phyloP scores from a whole-genome alignment of 768 basidiomycete genomes.

The Leccinum obscurum region DNA sequence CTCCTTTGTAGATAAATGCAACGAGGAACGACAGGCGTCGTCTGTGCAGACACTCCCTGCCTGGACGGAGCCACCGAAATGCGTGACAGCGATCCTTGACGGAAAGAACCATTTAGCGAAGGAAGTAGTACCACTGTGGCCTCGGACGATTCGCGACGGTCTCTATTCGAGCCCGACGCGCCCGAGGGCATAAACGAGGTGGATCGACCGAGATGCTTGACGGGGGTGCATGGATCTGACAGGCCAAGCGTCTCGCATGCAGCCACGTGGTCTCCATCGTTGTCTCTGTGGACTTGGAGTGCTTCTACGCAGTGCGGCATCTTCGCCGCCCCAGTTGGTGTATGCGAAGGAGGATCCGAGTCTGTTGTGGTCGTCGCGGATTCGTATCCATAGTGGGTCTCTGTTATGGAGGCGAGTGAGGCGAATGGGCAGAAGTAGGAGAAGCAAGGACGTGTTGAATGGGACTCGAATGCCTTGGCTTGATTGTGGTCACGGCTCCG shows the following conservation, averaged over 20 bases:
- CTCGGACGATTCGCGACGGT: constrained; percentile 7
- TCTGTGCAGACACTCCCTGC: constrained; percentile 5
- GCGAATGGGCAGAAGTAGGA: constrained; percentile 1
- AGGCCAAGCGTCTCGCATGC: constrained; percentile 4
- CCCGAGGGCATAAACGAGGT: constrained; percentile 3
- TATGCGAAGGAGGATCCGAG: constrained; percentile 29
- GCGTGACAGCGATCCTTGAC: constrained; percentile 12
- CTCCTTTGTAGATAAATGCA: constrained; percentile 1
- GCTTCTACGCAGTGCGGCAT: constrained; percentile 2
- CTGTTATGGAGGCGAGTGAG: constrained; percentile 9
- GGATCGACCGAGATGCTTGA: constrained; percentile 16
- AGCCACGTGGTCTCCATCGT: constrained; percentile 5
- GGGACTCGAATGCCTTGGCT: constrained; percentile 5
- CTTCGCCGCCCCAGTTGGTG: constrained; percentile 21
- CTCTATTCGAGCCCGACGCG: constrained; percentile 1
- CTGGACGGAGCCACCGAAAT: background rate
- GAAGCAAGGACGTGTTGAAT: constrained; percentile 4
- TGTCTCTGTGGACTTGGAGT: constrained; percentile 14
- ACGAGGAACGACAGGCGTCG: background rate
- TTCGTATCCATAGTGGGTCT: constrained; percentile 29
- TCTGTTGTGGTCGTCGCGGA: constrained; percentile 30
- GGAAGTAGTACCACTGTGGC: constrained; percentile 23
- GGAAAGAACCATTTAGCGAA: constrained; percentile 27
- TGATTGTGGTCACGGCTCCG: constrained; percentile 8
- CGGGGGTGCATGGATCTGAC: constrained; percentile 15